Evolutionary conservation across 441 rosid species (phyloP), one percentile per base, ranked within the genome.

Genomic region (Hura crepitans): DNA sequence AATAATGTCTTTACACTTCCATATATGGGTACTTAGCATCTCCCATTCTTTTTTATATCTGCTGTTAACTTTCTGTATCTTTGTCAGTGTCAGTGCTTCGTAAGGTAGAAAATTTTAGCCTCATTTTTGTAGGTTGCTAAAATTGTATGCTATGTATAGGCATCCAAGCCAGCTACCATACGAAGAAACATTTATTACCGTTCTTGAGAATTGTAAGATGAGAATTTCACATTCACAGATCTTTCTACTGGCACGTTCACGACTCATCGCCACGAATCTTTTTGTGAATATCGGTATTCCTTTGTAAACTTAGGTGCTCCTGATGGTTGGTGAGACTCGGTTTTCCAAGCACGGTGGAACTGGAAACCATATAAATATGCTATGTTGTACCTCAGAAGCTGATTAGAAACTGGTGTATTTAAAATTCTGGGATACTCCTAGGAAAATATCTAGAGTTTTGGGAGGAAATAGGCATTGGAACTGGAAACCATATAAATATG

Each of bases 131-230:
- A 17, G 59, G 58, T 43, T 49, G 35, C 13, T 58, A 18, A 28
- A 31, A 27, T 50, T 53, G 28, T 50, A 60, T 67, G 39, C 58
- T 31, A 8, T 70, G 79, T 65, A 69, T 55, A 60, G 68, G 68
- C 68, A 51, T 46, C 53, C 31, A 13, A 23, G 70, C 47, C 28
- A 23, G 70, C 47, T 22, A 25, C 3, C 25, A 53, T 17, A 62
- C n/a, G 13, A 45, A 54, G 37, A 62, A n/a, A 37, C 30, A 27
- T 18, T 45, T 18, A 62, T 27, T 61, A 39, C 51, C 28, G 45
- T 22, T 12, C 11, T 4, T 39, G 27, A 30, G 3, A 3, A 56
- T 37, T 22, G 28, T 33, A 11, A 46, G 46, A 4, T 59, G 33
- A 13, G 39, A 35, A 35, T 35, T 35, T 4, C 39, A 35, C 37